Percentiles rank a stretch among this genome's conserved stretches.
Conservation (phyloP, 2,329 filamentous ascomycete genomes). For the Alternaria hordeiaustralica region DNA sequence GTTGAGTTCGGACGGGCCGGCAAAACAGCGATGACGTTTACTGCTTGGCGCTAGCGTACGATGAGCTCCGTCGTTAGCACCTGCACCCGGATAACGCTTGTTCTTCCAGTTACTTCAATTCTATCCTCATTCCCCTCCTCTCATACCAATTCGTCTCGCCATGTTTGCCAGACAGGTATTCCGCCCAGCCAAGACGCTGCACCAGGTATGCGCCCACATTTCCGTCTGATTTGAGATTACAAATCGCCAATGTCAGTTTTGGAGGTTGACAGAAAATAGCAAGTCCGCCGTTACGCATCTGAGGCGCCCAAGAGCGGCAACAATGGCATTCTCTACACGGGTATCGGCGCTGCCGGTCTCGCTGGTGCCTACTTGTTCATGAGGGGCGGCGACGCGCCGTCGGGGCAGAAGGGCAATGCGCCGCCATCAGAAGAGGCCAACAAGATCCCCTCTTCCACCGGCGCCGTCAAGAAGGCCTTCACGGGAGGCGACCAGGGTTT, state of each 20-base stretch:
- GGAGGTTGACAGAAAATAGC: conserved; percentile 53
- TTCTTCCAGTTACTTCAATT: conserved; percentile 8
- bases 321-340: conserved; percentile 61
- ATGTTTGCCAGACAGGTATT: conserved; percentile 55
- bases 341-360: conserved; percentile 63
- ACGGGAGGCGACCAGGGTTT: conserved; percentile 91
- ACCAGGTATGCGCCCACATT: conserved; percentile 42
- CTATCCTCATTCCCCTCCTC: conserved; percentile 11
- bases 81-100: conserved; percentile 11
- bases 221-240: conserved; percentile 22
- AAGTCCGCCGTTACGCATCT: conserved; percentile 77
- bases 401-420: conserved; percentile 30
- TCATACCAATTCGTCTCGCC: conserved; percentile 36
- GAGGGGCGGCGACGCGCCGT: conserved; percentile 39
- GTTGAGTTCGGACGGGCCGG: conserved; percentile 10
- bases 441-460: conserved; percentile 50
- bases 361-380: conserved; percentile 62
- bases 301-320: conserved; percentile 60
- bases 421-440: conserved; percentile 44
- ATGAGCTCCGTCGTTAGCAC: conserved; percentile 19
- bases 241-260: conserved; percentile 10
- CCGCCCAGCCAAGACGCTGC: conserved; percentile 51
- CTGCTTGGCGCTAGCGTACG: conserved; percentile 31
- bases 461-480: conserved; percentile 63
- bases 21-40: conserved; percentile 32